Base-by-base conservation (phyloP, 306 rosid genomes). In the Quercus aquifolioides region DNA sequence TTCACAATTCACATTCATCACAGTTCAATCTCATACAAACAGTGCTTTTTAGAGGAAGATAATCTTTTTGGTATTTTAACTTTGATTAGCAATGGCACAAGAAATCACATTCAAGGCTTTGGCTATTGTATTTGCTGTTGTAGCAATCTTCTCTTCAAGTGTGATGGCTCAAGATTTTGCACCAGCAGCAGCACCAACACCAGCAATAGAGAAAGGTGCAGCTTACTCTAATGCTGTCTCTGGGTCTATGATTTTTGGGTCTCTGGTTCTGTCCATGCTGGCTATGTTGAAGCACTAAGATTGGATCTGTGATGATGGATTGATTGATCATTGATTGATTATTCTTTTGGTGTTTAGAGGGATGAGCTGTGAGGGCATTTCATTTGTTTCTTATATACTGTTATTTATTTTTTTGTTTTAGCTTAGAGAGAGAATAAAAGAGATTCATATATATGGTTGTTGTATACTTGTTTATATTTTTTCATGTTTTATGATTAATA, bases 71-170 rank as follows among this genome's bases (percentile, higher is more conserved):
- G 46, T 35, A n/a, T 38, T 38, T 38, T 38, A 38, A 38, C 46
- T 38, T 38, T 38, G 46, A 38, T 38, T 73, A 33, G 28, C 51
- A 28, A 91, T 92, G 92, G 91, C 88, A 5, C 33, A 55, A 14
- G 1, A 41, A 7, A 25, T 13, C 33, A 28, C 55, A 18, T 31
- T 80, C 76, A 85, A 81, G 69, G 65, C 77, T 54, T 33, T 81
- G 68, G 55, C 74, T 62, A 4, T 69, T 17, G 10, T 82, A 18
- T 26, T 82, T 41, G 19, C 57, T 9, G 55, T 28, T 4, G 72
- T 63, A 19, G 73, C 74, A 8, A 5, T 88, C 51, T 79, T 87
- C 69, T 80, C 73, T 3, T 64, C 83, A 11, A 75, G 52, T 17
- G 81, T 69, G 2, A 28, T 78, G 26, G 91, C 87, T 10, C 90